Evolutionary conservation across 768 basidiomycete species (phyloP), one percentile per base, ranked within the genome.

Genomic region (Tubosaeta brunneosetosa): DNA sequence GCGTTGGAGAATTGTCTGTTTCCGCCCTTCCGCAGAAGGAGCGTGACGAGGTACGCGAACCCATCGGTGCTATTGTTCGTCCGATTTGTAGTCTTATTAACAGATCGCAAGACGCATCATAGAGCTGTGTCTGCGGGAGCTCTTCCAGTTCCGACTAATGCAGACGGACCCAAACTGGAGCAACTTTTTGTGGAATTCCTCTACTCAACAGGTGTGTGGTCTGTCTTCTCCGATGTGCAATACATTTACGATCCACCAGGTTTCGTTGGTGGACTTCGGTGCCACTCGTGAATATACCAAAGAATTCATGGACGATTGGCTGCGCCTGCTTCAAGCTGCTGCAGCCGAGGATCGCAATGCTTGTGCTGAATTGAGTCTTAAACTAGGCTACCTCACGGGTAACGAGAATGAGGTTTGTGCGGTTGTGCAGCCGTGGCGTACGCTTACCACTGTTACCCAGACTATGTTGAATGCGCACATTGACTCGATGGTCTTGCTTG

Each of bases 121-220:
- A 47, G 85, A 90, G 43, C 77, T 99, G 7, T 97, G 93, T 64
- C 73, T 99, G 37, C 82, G 79, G 52, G 97, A 98, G 66, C 80
- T 99, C 7, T 97, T 97, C 67, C 76, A 84, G 54, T 95, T 97
- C 73, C 76, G 89, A 29, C 69, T 87, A 40, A 98, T 99, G 97
- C 97, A 98, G 68, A 99, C 95, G 0, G 95, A 99, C 66, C 97
- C 97, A 3, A 98, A 99, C 62, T 98, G 91, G 90, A 89, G 91
- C 9, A 98, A 98, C 68, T 98, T 99, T 73, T 74, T 99, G 22
- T 97, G 90, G 85, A 88, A 94, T 67, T 61, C 75, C 0, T 53
- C 72, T 3, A 83, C 83, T 1, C 76, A 79, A 40, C 81, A 84
- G 77, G 88, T 86, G 17, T 25, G 66, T 37, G 40, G 16, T n/a